Conservation (phyloP, 108 stramenopile species). For the Parietichytrium sp. region DNA sequence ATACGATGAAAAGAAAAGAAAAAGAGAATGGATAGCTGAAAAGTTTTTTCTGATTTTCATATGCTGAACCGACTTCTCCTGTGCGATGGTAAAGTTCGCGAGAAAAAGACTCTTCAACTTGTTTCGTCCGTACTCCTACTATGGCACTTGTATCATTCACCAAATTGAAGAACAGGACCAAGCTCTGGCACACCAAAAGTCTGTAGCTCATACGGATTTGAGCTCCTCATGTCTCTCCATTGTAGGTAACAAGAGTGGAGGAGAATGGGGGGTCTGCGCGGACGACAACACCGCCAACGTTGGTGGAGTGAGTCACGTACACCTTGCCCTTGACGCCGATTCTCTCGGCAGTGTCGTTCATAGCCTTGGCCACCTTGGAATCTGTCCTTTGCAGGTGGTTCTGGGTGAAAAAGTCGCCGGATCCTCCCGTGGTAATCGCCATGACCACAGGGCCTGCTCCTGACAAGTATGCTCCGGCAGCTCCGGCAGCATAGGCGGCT, state of each 20-base stretch:
- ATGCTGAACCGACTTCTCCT: too few relatives aligned
- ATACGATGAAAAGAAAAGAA: too few relatives aligned
- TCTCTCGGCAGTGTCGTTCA: conserved; percentile 78
- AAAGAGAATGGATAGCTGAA: too few relatives aligned
- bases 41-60: too few relatives aligned
- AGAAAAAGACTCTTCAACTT: too few relatives aligned
- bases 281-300: conserved; percentile 55
- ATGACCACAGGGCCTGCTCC: conserved; percentile 97
- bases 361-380: conserved; percentile 84
- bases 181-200: too few relatives aligned
- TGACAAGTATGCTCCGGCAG: conserved; percentile 83
- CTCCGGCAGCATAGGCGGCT: conserved; percentile 87
- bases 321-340: conserved; percentile 55
- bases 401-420: conserved; percentile 96
- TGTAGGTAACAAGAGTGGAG: conserved; percentile 16
- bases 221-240: conserved; percentile 33
- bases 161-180: too few relatives aligned
- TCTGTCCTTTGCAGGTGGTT: conserved; percentile 89
- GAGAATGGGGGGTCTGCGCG: conserved; percentile 45
- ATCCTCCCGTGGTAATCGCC: conserved; percentile 90
- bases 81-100: too few relatives aligned
- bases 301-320: conserved; percentile 56
- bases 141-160: too few relatives aligned
- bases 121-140: too few relatives aligned
- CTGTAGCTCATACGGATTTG: too few relatives aligned